Evolutionary conservation across 768 basidiomycete genomes (phyloP), one percentile per base, ranked within the genome.

Genomic region (Paxillus ammoniavirescens): DNA sequence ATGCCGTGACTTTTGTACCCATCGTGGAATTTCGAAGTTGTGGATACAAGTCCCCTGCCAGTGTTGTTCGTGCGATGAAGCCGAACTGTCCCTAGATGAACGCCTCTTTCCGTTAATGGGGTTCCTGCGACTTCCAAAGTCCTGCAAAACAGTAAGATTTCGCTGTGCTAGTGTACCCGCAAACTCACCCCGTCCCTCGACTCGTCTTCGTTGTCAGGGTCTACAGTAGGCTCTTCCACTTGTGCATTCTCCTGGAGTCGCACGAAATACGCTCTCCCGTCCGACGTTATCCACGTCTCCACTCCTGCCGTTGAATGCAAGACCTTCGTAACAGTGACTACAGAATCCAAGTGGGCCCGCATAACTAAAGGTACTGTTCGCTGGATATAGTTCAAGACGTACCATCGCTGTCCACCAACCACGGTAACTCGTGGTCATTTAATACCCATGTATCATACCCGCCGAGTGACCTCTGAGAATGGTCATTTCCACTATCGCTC

Each of bases 41-140:
- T 93, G 87, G 35, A 93, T 80, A 65, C 90, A 92, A 8, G 87
- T 87, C 7, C 91, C 91, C 48, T 83, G 80, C 91, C 90, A 93
- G 64, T 31, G 59, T 33, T 56, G 52, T 10, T 61, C 58, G 17
- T 52, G 57, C 21, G 51, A 40, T 9, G 61, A 56, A 26, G 31
- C 37, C 15, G 46, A 54, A 17, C 17, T 44, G 12, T 56, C 59
- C 2, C 30, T 49, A 44, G 48, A 37, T 14, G 53, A 23, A 26
- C 49, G 48, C 2, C 23, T 49, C 42, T 56, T 41, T 42, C 59
- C 50, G 18, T 52, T 50, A n/a, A 36, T 44, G 1, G 49, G 65
- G 23, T 23, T 57, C 35, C 10, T 18, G 5, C 33, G 50, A 21
- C 17, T 49, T 48, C 42, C 47, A 14, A 46, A 47, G 33, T 43